A percentile compares a stretch with the other conserved stretches of the same genome.
phyloP scores from a whole-genome alignment of 169 alveolate genomes.

The Plasmodium vinckei region DNA sequence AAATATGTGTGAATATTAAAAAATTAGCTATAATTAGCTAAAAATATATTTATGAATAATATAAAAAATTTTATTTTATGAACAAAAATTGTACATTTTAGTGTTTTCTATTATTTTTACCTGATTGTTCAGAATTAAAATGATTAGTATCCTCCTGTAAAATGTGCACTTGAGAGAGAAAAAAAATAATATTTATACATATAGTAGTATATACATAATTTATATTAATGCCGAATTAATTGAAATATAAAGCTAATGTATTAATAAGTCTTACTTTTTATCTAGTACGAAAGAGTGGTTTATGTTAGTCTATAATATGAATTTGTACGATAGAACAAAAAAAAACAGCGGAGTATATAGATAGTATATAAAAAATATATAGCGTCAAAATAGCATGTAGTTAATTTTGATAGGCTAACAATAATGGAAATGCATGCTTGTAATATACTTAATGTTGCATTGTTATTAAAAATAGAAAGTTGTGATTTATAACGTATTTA shows the following conservation, averaged over 20 bases:
- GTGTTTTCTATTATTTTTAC: constrained; percentile 6
- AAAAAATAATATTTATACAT: constrained; percentile 16
- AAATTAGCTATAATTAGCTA: constrained; percentile 3
- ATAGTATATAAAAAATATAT: not conserved
- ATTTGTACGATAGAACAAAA: not conserved
- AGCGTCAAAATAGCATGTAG: too few species aligned
- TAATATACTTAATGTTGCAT: too few species aligned
- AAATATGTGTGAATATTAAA: too few species aligned
- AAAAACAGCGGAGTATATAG: not conserved
- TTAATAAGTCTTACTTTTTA: not conserved
- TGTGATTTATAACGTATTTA: too few species aligned
- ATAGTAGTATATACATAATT: not conserved
- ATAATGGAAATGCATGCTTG: too few species aligned
- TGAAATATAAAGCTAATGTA: not conserved
- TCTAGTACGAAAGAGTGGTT: not conserved
- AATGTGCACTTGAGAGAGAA: constrained; percentile 29
- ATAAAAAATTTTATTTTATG: constrained; percentile 8
- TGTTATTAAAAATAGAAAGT: too few species aligned
- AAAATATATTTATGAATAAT: not conserved
- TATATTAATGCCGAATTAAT: not conserved
- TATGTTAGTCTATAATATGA: not conserved
- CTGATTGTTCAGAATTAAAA: constrained; percentile 52
- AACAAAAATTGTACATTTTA: constrained; percentile 1
- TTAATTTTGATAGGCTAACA: too few species aligned
- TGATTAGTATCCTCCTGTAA: constrained; percentile 10